Base-by-base conservation (phyloP, 2,329 filamentous ascomycete species). In the Lecanosticta acicola region DNA sequence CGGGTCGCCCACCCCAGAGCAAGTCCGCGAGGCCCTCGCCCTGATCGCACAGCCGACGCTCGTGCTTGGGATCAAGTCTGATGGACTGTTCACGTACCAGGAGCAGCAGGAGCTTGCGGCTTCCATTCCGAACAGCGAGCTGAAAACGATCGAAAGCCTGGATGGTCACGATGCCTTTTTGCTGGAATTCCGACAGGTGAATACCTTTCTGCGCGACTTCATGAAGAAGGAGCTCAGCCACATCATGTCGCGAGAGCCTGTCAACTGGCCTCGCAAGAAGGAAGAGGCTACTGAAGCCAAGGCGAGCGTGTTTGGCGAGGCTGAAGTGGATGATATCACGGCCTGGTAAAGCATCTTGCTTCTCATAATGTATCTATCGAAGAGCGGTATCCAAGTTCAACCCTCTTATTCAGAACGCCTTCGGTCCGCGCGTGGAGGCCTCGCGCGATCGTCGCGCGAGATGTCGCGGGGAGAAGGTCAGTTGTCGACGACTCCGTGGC, bases 161-260 rank as follows among this genome's bases (percentile, higher is more conserved):
- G 93, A 98, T 64, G 93, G 93, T 1, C 93, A 98, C 60, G 93
- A 98, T 67, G 93, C 93, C 0, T 98, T 98, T 67, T 69, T 98
- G 60, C 71, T 98, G 44, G 91, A 98, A 67, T 98, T 98, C 62
- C 88, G 96, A 71, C 91, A 97, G 69, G 93, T 97, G 48, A 98
- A 98, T 68, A 76, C 74, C 24, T 87, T 95, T 63, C 81, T 96
- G 40, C 70, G 96, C 14, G 79, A 79, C 2, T 98, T 98, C 64
- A 73, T 98, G 66, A 78, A 83, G 48, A 82, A 91, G 59, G 81
- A 85, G 2, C 67, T 98, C 21, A 87, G 89, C 1, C 87, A 95
- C 55, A 91, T 98, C 54, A 96, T 97, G 90, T 71, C 46, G 65
- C 73, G 53, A 53, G 70, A 51, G 53, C 72, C 64, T 50, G 66